Base-by-base conservation (phyloP, 352 stramenopile genomes). In the Pythium folliculosum region DNA sequence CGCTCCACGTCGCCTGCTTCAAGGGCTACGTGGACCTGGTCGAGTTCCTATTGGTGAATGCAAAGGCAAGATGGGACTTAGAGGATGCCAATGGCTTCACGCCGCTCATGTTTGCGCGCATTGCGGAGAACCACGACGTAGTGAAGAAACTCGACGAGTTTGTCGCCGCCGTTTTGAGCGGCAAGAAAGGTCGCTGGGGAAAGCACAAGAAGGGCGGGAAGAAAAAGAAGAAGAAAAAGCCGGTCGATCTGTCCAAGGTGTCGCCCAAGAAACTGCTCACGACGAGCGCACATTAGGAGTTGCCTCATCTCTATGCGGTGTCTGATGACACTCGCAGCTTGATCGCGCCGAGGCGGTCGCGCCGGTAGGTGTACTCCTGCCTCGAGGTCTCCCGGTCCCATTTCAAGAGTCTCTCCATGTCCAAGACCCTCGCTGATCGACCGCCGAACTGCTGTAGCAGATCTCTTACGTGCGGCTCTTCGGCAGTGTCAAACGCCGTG, bases 41-140 rank as follows among this genome's bases (percentile, higher is more conserved):
- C 5, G 82, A 92, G 61, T 92, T 88, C 59, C 49, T 94, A 30
- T 60, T 94, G 13, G 71, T 86, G 48, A 88, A 73, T 32, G 78
- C 72, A 0, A 72, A 72, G 9, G 84, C 79, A 25, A 59, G 62
- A 6, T 69, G 69, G 10, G 72, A 89, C 22, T 19, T 84, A 0
- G 78, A 93, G 70, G 82, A 93, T 56, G 76, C 75, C 37, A 80
- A 91, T 45, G 78, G 83, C n/a, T 91, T 91, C 64, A 82, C 80
- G 3, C 81, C 82, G 0, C 75, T 88, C 35, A 75, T 90, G 72
- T 93, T 87, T 63, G 83, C 82, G 37, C 83, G 80, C 5, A 86
- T 91, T 22, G 80, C 84, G 23, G 81, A 86, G 44, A 88, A 93
- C 53, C 66, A 73, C 54, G 82, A 90, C 61, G 64, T 91, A 19